A percentile compares a stretch with the other conserved stretches of the same genome.
phyloP scores from a whole-genome alignment of 371 early-diverging fungal genomes.

The Chytridium lagenaria region DNA sequence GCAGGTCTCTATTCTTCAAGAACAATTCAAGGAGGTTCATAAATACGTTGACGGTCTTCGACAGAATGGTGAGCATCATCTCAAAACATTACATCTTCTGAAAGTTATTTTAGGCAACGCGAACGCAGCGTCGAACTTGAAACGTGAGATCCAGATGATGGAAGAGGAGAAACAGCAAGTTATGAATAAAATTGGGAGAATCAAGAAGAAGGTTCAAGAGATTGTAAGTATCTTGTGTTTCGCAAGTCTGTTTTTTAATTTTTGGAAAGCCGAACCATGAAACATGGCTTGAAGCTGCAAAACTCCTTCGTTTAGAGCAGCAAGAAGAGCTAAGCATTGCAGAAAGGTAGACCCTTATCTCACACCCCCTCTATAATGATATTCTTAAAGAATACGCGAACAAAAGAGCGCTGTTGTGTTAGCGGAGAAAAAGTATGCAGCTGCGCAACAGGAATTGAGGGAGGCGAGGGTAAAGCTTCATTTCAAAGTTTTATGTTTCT shows the following conservation, averaged over 20 bases:
- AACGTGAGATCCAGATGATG: slow-evolving; percentile 63
- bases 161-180: slow-evolving; percentile 69
- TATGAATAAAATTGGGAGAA: slow-evolving; percentile 49
- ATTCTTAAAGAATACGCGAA: slow-evolving; percentile 47
- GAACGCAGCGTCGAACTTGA: slow-evolving; percentile 45
- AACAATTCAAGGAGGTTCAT: slow-evolving; percentile 55
- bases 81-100: background rate
- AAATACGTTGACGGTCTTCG: slow-evolving; percentile 51
- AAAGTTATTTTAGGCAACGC: slow-evolving; percentile 15
- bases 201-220: slow-evolving; percentile 56
- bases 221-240: slow-evolving; percentile 43
- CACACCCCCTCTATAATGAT: background rate
- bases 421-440: slow-evolving; percentile 47
- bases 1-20: slow-evolving; percentile 49
- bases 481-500: background rate
- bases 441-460: slow-evolving; percentile 43
- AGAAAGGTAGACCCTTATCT: no score
- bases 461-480: slow-evolving; percentile 44
- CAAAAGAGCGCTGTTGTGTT: slow-evolving; percentile 42
- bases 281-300: slow-evolving; percentile 62
- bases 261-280: slow-evolving; percentile 56
- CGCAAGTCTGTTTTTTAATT: background rate
- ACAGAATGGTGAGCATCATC: slow-evolving; percentile 34
- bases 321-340: slow-evolving; percentile 44
- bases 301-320: slow-evolving; percentile 56